Conservation (phyloP, 257 asterid genomes). For the Solanum piurae region DNA sequence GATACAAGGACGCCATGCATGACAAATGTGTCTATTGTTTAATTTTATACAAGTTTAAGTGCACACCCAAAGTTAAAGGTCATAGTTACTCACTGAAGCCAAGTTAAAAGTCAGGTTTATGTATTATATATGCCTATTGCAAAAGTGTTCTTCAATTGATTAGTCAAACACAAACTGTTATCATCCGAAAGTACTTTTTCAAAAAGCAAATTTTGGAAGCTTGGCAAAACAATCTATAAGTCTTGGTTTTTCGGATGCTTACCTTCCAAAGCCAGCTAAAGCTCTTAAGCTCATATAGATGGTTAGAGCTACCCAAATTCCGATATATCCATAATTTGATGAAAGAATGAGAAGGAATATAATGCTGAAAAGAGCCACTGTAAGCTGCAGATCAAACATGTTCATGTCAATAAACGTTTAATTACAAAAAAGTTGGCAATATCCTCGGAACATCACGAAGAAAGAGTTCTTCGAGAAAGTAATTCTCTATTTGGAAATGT, state of each 20-base stretch:
- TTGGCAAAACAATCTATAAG: not conserved
- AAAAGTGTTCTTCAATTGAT: not conserved
- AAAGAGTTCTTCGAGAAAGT: not conserved
- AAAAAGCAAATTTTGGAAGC: not conserved
- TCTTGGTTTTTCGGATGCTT: not conserved
- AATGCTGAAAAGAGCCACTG: slow-evolving; percentile 55
- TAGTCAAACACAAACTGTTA: not conserved
- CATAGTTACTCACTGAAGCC: not conserved
- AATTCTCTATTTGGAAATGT: not conserved
- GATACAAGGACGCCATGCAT: not conserved
- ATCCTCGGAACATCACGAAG: not conserved
- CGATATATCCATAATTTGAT: slow-evolving; percentile 33
- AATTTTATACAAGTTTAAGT: too few species aligned
- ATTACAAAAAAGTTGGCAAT: not conserved
- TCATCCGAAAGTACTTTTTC: not conserved
- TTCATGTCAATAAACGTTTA: not conserved
- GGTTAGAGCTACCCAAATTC: slow-evolving; percentile 60
- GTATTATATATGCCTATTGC: not conserved
- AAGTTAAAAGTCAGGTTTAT: not conserved
- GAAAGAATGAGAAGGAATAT: slow-evolving; percentile 39
- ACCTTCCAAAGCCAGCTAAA: slow-evolving; percentile 71
- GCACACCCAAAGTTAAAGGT: not conserved
- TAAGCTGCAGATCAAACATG: slow-evolving; percentile 25
- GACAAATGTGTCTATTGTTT: not conserved
- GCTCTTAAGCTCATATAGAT: slow-evolving; percentile 59